Conservation (phyloP, 768 basidiomycete species). For the Mycena kentingensis region DNA sequence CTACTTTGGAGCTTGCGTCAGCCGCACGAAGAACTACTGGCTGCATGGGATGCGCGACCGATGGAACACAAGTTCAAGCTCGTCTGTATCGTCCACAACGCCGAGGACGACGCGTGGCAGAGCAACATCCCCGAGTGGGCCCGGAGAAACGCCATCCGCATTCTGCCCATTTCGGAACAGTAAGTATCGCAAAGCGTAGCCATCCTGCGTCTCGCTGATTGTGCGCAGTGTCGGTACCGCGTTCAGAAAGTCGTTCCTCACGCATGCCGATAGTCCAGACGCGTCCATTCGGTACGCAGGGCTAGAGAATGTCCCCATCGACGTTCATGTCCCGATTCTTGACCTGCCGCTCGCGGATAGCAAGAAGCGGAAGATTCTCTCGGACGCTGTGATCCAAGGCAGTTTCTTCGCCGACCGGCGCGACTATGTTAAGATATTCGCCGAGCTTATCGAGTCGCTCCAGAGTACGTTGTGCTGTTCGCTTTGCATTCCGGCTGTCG, state of each 20-base stretch:
- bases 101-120: constrained; percentile 34
- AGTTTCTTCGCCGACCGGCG: constrained; percentile 36
- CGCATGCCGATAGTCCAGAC: constrained; percentile 35
- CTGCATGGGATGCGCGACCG: constrained; percentile 40
- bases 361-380: constrained; percentile 29
- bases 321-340: constrained; percentile 38
- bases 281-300: constrained; percentile 31
- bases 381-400: constrained; percentile 45
- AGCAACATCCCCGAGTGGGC: constrained; percentile 38
- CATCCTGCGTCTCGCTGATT: neutral
- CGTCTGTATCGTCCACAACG: constrained; percentile 45
- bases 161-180: constrained; percentile 43
- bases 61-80: constrained; percentile 40
- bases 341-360: constrained; percentile 32
- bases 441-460: constrained; percentile 35
- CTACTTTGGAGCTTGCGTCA: constrained; percentile 25
- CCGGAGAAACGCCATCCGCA: constrained; percentile 37
- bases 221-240: constrained; percentile 31
- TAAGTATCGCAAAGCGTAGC: constrained; percentile 23
- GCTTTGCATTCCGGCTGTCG: neutral
- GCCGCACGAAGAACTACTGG: constrained; percentile 31
- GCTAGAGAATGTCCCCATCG: constrained; percentile 38
- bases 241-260: constrained; percentile 33
- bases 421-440: constrained; percentile 38
- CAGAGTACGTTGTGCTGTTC: constrained; percentile 25